phyloP scores from a whole-genome alignment of 345 rosid species.

The Pistacia atlantica region DNA sequence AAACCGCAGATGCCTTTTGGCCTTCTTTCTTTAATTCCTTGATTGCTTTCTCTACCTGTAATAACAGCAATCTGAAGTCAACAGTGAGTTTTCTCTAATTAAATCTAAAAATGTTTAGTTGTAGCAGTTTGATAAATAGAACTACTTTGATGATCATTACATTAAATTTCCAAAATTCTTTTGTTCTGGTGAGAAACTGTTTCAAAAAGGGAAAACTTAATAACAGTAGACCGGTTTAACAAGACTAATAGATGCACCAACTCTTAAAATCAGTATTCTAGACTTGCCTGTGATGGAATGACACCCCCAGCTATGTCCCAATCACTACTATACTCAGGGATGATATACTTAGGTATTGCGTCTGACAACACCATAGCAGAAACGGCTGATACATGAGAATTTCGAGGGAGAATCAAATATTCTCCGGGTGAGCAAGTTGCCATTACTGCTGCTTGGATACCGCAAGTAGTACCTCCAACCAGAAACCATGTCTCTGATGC shows the following conservation, averaged over 20 bases:
- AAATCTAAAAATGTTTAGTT: background rate
- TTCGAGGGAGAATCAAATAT: slow-evolving; percentile 58
- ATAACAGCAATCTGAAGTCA: background rate
- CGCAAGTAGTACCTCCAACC: slow-evolving; percentile 69
- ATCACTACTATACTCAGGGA: slow-evolving; percentile 45
- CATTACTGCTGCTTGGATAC: slow-evolving; percentile 63
- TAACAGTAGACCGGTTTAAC: background rate
- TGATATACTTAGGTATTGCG: slow-evolving; percentile 51
- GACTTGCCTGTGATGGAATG: slow-evolving; percentile 43
- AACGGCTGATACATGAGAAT: slow-evolving; percentile 54
- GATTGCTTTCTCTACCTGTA: slow-evolving; percentile 54
- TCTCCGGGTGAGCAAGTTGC: slow-evolving; percentile 65
- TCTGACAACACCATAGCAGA: slow-evolving; percentile 63
- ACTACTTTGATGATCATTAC: background rate
- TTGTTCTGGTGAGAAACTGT: background rate
- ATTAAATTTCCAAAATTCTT: background rate
- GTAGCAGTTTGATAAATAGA: background rate
- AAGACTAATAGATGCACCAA: slow-evolving; percentile 1
- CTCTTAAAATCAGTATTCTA: background rate
- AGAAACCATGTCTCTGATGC: slow-evolving; percentile 66
- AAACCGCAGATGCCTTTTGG: slow-evolving; percentile 52
- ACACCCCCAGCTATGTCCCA: slow-evolving; percentile 60
- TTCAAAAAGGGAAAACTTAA: background rate
- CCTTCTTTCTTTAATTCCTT: slow-evolving; percentile 50
- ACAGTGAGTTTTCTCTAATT: background rate